Percentiles rank a stretch among this genome's conserved stretches.
phyloP scores from a whole-genome alignment of 225 moss, liverwort and hornwort species.

The Polytrichum formosum region DNA sequence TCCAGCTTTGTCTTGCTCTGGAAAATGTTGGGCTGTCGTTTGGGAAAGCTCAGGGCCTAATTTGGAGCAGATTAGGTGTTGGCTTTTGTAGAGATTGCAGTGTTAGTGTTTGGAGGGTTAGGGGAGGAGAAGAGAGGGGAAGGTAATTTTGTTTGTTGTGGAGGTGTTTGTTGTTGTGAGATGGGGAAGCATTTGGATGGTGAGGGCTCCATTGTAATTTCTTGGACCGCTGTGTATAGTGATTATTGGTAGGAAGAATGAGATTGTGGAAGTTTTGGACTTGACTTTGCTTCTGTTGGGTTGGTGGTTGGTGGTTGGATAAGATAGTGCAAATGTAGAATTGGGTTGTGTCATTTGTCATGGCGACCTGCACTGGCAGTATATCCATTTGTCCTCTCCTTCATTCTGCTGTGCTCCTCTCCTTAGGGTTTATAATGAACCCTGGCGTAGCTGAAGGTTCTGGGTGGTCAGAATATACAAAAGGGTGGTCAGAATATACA shows the following conservation, averaged over 20 bases:
- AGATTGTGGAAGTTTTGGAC: no score
- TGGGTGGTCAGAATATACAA: background rate
- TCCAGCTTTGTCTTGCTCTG: no score
- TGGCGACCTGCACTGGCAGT: conserved; percentile 29
- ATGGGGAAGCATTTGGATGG: no score
- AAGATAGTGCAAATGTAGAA: conserved; percentile 9
- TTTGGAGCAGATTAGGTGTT: background rate
- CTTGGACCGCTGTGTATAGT: background rate
- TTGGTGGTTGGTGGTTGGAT: conserved; percentile 6
- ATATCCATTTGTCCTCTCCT: conserved; percentile 11
- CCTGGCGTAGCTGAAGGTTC: background rate
- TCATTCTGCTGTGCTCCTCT: background rate
- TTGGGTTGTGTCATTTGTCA: background rate
- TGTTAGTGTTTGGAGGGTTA: background rate
- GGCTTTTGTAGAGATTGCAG: background rate
- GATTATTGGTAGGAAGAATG: background rate
- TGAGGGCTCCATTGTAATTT: background rate
- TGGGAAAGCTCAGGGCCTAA: no score
- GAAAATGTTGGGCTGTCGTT: no score
- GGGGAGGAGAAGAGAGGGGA: background rate
- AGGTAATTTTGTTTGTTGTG: no score
- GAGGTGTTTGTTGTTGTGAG: background rate
- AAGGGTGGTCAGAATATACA: background rate
- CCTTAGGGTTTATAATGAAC: background rate
- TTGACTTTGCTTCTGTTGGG: background rate